phyloP scores from a whole-genome alignment of 2,329 filamentous ascomycete genomes.

The Penicillium sp. region DNA sequence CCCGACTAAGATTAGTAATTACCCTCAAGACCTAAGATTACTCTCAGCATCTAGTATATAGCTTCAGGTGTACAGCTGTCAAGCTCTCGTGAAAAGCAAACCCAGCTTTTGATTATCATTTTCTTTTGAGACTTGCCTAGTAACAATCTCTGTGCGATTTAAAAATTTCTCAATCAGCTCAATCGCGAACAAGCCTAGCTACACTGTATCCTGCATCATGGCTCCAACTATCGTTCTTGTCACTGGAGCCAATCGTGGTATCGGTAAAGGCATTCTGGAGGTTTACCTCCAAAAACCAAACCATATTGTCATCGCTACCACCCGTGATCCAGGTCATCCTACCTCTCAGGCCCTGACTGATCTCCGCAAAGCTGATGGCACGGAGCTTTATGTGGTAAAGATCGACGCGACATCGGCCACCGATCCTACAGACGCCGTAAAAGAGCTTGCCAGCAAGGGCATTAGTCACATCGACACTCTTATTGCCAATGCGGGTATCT shows the following conservation, averaged over 20 bases:
- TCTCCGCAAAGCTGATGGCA: constrained; percentile 7
- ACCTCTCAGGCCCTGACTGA: constrained; percentile 25
- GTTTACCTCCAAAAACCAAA: constrained; percentile 8
- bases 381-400: neutral
- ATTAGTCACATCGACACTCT: constrained; percentile 37
- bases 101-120: neutral
- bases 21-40: neutral
- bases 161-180: neutral
- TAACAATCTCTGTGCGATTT: neutral
- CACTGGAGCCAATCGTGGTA: constrained; percentile 18
- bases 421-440: constrained; percentile 16
- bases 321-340: constrained; percentile 32
- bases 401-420: neutral
- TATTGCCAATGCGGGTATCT: constrained; percentile 41
- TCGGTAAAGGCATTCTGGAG: constrained; percentile 15
- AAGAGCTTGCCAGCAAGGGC: constrained; percentile 25
- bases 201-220: neutral
- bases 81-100: neutral
- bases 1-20: neutral
- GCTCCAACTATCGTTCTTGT: constrained; percentile 10
- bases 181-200: neutral
- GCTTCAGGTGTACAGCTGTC: neutral
- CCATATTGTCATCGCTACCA: constrained; percentile 39
- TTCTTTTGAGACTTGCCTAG: neutral
- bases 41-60: neutral